Conservation (phyloP, 2,329 filamentous ascomycete genomes). For the Colletotrichum somersetense region DNA sequence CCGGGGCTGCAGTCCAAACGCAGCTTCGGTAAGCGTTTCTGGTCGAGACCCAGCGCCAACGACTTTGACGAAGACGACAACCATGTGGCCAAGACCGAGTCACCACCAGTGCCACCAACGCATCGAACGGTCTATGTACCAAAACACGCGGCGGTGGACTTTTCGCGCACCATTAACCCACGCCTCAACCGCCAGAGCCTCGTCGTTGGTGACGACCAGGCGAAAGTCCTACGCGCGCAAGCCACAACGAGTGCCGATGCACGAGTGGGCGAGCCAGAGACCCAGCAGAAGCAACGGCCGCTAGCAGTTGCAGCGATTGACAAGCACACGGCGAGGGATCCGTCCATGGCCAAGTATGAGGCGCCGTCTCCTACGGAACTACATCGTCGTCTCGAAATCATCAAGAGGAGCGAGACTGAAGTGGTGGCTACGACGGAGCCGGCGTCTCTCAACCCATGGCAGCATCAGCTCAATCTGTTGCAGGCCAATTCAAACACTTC, state of each 20-base stretch:
- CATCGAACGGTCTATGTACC: conserved; percentile 44
- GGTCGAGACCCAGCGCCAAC: conserved; percentile 37
- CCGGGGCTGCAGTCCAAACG: conserved; percentile 32
- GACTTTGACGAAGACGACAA: conserved; percentile 33
- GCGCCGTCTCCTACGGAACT: conserved; percentile 30
- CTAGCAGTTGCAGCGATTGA: conserved; percentile 11
- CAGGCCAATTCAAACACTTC: conserved; percentile 17
- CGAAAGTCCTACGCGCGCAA: conserved; percentile 4
- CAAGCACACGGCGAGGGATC: conserved; percentile 16
- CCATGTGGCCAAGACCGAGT: background rate
- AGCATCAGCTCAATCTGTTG: conserved; percentile 21
- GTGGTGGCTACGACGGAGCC: conserved; percentile 24
- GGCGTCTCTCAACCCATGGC: conserved; percentile 4
- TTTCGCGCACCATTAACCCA: conserved; percentile 44
- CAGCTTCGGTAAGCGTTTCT: conserved; percentile 42
- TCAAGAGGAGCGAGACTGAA: conserved; percentile 39
- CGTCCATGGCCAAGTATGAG: conserved; percentile 24
- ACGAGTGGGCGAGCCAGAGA: conserved; percentile 5
- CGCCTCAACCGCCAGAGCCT: conserved; percentile 38
- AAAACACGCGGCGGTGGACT: conserved; percentile 50
- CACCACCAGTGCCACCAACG: conserved; percentile 11
- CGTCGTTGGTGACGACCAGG: conserved; percentile 13
- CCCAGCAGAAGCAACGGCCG: conserved; percentile 5
- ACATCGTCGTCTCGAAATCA: conserved; percentile 36
- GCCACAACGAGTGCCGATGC: conserved; percentile 12